Evolutionary conservation across 768 basidiomycete species (phyloP), one percentile per base, ranked within the genome.

Genomic region (Tulasnella sp.): DNA sequence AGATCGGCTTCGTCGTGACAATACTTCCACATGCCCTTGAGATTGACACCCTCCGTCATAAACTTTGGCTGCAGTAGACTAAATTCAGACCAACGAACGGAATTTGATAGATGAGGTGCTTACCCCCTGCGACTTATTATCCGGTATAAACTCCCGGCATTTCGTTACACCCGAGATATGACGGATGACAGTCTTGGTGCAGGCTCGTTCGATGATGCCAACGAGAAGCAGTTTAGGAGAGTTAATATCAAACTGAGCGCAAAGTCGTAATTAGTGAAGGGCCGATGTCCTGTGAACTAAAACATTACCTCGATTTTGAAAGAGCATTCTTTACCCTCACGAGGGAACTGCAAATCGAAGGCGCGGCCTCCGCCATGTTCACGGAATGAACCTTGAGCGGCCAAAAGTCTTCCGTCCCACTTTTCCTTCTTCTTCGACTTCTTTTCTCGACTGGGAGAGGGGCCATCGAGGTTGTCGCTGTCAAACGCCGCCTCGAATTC

Each of bases 211-310:
- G 79, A 99, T 89, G 81, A 99, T 91, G 72, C 96, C 97, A 73
- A 99, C 95, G 62, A 99, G 89, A 31, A 99, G 88, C 44, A 99
- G 88, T 85, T 99, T 99, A 16, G 96, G 96, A 84, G 96, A 92
- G 82, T 94, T 91, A 68, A 93, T 90, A 16, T 89, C 87, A 87
- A 99, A 97, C 96, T 99, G 80, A n/a, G 31, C 3, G 75, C 39
- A 40, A 74, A 56, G 8, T 76, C 31, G 24, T 77, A 46, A 73
- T 6, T 24, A n/a, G 31, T 27, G 77, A 46, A 75, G 56, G 77
- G 80, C 72, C 75, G 42, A 75, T n/a, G 3, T 71, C 8, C 76
- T 42, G 52, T 38, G 6, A 76, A 56, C 52, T 44, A 40, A 77
- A 74, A 34, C 85, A 92, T 82, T 83, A 96, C 97, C 88, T 96